These are phyloP conservation scores for Capsicum chinense DNA, from an alignment of 257 asterid species.

Conservation along the genomic window DNA sequence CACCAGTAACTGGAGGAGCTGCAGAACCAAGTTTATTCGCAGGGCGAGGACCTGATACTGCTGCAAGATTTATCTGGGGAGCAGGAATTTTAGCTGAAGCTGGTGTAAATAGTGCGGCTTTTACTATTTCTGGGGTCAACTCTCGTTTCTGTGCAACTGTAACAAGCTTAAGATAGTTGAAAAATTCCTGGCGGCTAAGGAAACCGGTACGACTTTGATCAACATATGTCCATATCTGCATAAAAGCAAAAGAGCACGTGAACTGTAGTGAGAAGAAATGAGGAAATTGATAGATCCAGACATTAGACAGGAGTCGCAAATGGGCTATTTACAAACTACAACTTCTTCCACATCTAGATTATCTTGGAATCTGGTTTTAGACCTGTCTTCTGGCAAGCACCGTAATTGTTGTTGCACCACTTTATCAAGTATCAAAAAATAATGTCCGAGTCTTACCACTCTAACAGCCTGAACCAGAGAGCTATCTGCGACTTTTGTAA, in stretches of 20 bases:
- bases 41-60: slow-evolving; percentile 51
- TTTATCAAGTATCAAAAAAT: background rate
- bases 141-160: slow-evolving; percentile 96
- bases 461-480: background rate
- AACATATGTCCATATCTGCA: slow-evolving; percentile 48
- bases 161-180: slow-evolving; percentile 90
- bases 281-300: background rate
- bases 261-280: slow-evolving; percentile 20
- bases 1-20: slow-evolving; percentile 45
- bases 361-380: slow-evolving; percentile 17
- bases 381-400: slow-evolving; percentile 19
- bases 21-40: slow-evolving; percentile 50
- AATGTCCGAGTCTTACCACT: slow-evolving; percentile 3
- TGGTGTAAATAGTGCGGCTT: slow-evolving; percentile 89
- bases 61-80: slow-evolving; percentile 76
- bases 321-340: background rate
- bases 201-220: slow-evolving; percentile 77
- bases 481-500: background rate
- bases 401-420: background rate
- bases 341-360: slow-evolving; percentile 6
- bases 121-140: slow-evolving; percentile 88
- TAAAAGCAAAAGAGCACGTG: slow-evolving; percentile 41
- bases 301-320: background rate
- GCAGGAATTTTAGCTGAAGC: slow-evolving; percentile 96
- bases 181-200: slow-evolving; percentile 90